These are phyloP conservation scores for Inonotus hispidus DNA, from an alignment of 1,284 basidiomycete genomes.

Conservation along the genomic window DNA sequence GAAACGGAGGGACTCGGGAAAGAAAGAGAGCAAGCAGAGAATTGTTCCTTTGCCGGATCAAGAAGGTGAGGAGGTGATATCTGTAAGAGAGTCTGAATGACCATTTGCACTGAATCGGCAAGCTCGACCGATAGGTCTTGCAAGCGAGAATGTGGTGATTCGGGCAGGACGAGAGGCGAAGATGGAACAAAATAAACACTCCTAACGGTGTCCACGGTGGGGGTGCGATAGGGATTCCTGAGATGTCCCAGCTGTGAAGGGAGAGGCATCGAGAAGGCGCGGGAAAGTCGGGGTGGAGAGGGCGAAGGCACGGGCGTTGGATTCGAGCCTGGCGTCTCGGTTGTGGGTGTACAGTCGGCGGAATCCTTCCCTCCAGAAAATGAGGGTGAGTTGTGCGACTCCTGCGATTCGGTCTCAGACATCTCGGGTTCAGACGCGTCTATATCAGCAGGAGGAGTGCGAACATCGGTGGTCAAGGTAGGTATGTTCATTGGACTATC, in stretches of 20 bases:
- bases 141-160: constrained; percentile 37
- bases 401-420: constrained; percentile 17
- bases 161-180: constrained; percentile 19
- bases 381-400: constrained; percentile 8
- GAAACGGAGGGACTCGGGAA: constrained; percentile 82
- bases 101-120: constrained; percentile 81
- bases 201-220: constrained; percentile 18
- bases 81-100: constrained; percentile 85
- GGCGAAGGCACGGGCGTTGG: constrained; percentile 11
- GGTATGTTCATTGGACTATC: constrained; percentile 32
- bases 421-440: constrained; percentile 9
- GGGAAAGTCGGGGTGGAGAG: constrained; percentile 48
- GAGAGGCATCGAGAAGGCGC: constrained; percentile 68
- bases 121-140: constrained; percentile 73
- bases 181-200: constrained; percentile 17
- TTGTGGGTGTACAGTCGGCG: constrained; percentile 12
- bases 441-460: neutral
- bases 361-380: constrained; percentile 1
- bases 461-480: constrained; percentile 35
- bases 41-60: constrained; percentile 87
- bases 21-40: constrained; percentile 79
- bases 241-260: constrained; percentile 64
- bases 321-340: constrained; percentile 7
- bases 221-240: constrained; percentile 51
- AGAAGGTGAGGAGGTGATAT: constrained; percentile 84